These are phyloP conservation scores for Daldinia sp. DNA, from an alignment of 2,329 filamentous ascomycete genomes.

Conservation along the genomic window DNA sequence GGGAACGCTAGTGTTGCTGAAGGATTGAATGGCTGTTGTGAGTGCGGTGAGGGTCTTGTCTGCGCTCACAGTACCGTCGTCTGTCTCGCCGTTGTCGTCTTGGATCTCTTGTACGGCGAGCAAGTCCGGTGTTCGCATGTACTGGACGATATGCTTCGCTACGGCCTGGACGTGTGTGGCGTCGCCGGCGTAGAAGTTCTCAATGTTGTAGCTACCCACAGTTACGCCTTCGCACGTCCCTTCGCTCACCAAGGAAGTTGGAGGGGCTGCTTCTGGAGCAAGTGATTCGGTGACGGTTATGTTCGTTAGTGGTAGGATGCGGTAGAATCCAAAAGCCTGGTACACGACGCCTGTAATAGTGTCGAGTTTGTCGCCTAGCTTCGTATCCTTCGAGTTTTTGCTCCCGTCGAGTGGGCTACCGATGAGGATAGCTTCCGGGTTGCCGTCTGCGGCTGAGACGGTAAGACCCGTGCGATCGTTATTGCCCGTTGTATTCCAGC, in stretches of 20 bases:
- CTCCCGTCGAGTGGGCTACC: slow-evolving; percentile 74
- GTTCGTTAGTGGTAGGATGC: slow-evolving; percentile 72
- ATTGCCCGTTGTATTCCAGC: slow-evolving; percentile 71
- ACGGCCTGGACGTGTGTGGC: slow-evolving; percentile 68
- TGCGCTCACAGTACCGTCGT: slow-evolving; percentile 65
- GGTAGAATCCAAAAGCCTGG: slow-evolving; percentile 76
- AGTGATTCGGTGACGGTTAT: slow-evolving; percentile 61
- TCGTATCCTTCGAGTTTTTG: slow-evolving; percentile 68
- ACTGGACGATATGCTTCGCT: slow-evolving; percentile 73
- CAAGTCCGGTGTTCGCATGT: slow-evolving; percentile 72
- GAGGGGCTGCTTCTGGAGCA: slow-evolving; percentile 60
- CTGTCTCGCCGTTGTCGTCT: slow-evolving; percentile 71
- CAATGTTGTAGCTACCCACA: slow-evolving; percentile 76
- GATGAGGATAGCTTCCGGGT: slow-evolving; percentile 76
- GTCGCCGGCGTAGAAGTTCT: slow-evolving; percentile 70
- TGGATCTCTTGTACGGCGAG: slow-evolving; percentile 79
- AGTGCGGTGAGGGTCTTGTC: not conserved
- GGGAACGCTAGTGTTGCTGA: slow-evolving; percentile 54
- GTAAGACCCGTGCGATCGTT: slow-evolving; percentile 75
- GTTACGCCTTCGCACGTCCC: slow-evolving; percentile 72
- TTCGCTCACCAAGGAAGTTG: slow-evolving; percentile 65
- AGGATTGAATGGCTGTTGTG: slow-evolving; percentile 49
- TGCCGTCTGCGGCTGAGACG: slow-evolving; percentile 71
- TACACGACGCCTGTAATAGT: slow-evolving; percentile 77
- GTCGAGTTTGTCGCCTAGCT: slow-evolving; percentile 72